Percentiles rank a stretch among this genome's conserved stretches.
Evolutionary conservation across 352 stramenopile species (phyloP).

Genomic region (Pythium guiyangense): DNA sequence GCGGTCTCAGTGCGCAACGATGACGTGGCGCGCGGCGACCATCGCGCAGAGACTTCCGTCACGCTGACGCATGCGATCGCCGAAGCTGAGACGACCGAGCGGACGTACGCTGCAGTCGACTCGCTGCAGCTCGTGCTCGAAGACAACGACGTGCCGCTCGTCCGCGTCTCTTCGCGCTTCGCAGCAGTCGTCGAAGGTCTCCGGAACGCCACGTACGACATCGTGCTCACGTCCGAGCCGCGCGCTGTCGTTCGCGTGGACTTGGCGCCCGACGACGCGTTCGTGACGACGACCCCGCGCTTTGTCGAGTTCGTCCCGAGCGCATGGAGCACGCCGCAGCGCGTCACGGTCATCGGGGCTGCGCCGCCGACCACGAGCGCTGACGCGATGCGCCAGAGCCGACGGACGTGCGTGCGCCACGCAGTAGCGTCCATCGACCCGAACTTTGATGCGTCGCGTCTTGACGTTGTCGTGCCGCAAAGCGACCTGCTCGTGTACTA

Average conservation of each 20-base stretch:
- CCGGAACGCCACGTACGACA: conserved; percentile 46
- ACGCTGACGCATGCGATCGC: conserved; percentile 32
- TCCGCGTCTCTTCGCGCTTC: conserved; percentile 48
- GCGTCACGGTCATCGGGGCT: conserved; percentile 22
- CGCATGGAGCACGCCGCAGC: conserved; percentile 30
- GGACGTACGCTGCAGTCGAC: conserved; percentile 27
- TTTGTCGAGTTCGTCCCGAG: conserved; percentile 38
- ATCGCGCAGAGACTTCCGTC: conserved; percentile 11
- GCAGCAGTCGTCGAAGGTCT: conserved; percentile 38
- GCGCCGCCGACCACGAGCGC: not conserved
- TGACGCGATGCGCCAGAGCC: not conserved
- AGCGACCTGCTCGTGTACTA: conserved; percentile 47
- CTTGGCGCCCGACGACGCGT: conserved; percentile 16
- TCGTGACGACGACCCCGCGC: conserved; percentile 4
- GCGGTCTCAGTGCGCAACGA: conserved; percentile 23
- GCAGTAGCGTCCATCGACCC: conserved; percentile 29
- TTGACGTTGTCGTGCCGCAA: conserved; percentile 30
- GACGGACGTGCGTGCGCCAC: conserved; percentile 22
- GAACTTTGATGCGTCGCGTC: conserved; percentile 28
- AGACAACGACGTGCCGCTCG: conserved; percentile 47
- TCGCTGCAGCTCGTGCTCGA: conserved; percentile 34
- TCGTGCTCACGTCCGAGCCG: conserved; percentile 40
- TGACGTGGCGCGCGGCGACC: conserved; percentile 17
- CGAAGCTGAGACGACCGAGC: conserved; percentile 19
- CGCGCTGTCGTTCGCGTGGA: conserved; percentile 28